These are phyloP conservation scores for Ceratopteris richardii DNA, from an alignment of 75 land plant species.

Conservation along the genomic window DNA sequence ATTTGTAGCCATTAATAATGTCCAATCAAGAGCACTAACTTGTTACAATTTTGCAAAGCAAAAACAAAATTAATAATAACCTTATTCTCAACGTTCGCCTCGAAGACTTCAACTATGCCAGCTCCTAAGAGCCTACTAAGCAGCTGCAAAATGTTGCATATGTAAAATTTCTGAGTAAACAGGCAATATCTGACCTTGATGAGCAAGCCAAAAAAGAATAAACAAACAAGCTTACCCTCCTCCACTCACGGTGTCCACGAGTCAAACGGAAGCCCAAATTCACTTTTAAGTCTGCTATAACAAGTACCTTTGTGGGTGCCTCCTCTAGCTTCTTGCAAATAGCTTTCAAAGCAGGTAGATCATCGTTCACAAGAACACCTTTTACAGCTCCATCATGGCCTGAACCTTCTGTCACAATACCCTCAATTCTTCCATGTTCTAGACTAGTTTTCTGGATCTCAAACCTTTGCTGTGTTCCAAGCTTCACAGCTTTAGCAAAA, in stretches of 20 bases:
- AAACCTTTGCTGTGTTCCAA: constrained; percentile 65
- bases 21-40: not conserved
- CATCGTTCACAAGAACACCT: constrained; percentile 64
- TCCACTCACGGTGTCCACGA: constrained; percentile 76
- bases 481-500: constrained; percentile 63
- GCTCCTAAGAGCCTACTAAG: constrained; percentile 61
- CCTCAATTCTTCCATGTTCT: constrained; percentile 14
- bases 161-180: not conserved
- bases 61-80: constrained; percentile 17
- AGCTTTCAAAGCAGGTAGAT: constrained; percentile 66
- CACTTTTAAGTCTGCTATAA: constrained; percentile 77
- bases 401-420: constrained; percentile 12
- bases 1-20: no score
- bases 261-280: constrained; percentile 56
- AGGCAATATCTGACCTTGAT: not conserved
- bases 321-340: constrained; percentile 86
- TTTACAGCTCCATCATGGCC: constrained; percentile 24
- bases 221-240: constrained; percentile 46
- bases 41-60: not conserved
- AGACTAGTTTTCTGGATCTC: constrained; percentile 46
- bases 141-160: constrained; percentile 48
- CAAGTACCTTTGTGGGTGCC: constrained; percentile 78
- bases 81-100: constrained; percentile 57
- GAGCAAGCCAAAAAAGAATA: not conserved
- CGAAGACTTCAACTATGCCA: constrained; percentile 51